Evolutionary conservation across 192 early-diverging fungal species (phyloP).

Genomic region (Rhizophagus clarus): DNA sequence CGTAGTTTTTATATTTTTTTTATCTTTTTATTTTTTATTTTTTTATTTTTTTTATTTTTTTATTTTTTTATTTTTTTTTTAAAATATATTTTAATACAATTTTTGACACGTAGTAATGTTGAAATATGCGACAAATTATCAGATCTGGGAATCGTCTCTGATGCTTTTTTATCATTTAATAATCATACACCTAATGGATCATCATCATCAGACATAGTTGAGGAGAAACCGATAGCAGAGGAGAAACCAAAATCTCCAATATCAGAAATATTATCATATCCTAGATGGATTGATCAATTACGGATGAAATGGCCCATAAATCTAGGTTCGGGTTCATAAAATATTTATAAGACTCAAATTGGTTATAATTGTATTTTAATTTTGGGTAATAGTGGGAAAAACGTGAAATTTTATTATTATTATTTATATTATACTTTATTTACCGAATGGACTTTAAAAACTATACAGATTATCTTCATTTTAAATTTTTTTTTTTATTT

Average conservation of each 20-base stretch:
- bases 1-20: slow-evolving; percentile 16
- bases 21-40: no score
- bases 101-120: slow-evolving; percentile 27
- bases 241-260: slow-evolving; percentile 36
- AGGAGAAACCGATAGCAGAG: slow-evolving; percentile 23
- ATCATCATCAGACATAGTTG: slow-evolving; percentile 8
- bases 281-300: slow-evolving; percentile 47
- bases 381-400: no score
- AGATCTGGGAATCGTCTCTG: slow-evolving; percentile 20
- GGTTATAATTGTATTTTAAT: no score
- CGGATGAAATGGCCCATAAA: slow-evolving; percentile 48
- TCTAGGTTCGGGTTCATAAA: slow-evolving; percentile 7
- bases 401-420: no score
- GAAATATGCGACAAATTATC: slow-evolving; percentile 23
- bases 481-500: background rate
- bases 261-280: slow-evolving; percentile 39
- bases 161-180: background rate
- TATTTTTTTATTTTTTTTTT: slow-evolving; percentile 34
- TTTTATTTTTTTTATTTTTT: slow-evolving; percentile 33
- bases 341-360: background rate
- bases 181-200: background rate
- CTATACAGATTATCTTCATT: no score
- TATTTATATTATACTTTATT: no score
- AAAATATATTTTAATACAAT: slow-evolving; percentile 26
- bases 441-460: no score